Percentiles rank a stretch among this genome's conserved stretches.
Conservation (phyloP, 805 yeast genomes). For the Candida argentea region DNA sequence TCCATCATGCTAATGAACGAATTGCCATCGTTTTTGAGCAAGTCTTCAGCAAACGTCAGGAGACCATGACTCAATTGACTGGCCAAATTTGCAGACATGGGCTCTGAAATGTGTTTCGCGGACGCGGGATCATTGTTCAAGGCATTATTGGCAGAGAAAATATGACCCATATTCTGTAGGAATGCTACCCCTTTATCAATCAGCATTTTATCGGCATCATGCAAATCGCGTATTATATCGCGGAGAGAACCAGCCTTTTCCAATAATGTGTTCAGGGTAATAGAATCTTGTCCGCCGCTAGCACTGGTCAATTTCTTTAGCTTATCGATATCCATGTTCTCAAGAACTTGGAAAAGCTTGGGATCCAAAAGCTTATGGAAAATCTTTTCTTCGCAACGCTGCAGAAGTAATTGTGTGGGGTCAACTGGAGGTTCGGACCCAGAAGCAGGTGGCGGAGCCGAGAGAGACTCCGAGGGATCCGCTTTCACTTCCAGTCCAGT, state of each 20-base stretch:
- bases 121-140: constrained; percentile 2
- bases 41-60: constrained; percentile 58
- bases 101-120: no score
- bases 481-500: not conserved
- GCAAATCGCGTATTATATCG: constrained; percentile 16
- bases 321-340: constrained; percentile 15
- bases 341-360: constrained; percentile 16
- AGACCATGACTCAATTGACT: constrained; percentile 17
- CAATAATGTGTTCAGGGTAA: constrained; percentile 8
- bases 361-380: constrained; percentile 18
- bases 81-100: constrained; percentile 7
- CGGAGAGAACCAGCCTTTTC: constrained; percentile 18
- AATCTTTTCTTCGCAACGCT: constrained; percentile 3
- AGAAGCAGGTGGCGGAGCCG: no score
- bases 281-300: constrained; percentile 6
- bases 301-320: constrained; percentile 9
- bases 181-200: constrained; percentile 16
- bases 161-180: constrained; percentile 14
- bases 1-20: constrained; percentile 75
- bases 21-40: constrained; percentile 68
- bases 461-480: not conserved
- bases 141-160: constrained; percentile 7
- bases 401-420: not conserved
- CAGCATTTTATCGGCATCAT: constrained; percentile 16
- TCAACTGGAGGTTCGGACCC: no score